Conservation (phyloP, 2,329 filamentous ascomycete species). For the Aurifilum marmelostoma region DNA sequence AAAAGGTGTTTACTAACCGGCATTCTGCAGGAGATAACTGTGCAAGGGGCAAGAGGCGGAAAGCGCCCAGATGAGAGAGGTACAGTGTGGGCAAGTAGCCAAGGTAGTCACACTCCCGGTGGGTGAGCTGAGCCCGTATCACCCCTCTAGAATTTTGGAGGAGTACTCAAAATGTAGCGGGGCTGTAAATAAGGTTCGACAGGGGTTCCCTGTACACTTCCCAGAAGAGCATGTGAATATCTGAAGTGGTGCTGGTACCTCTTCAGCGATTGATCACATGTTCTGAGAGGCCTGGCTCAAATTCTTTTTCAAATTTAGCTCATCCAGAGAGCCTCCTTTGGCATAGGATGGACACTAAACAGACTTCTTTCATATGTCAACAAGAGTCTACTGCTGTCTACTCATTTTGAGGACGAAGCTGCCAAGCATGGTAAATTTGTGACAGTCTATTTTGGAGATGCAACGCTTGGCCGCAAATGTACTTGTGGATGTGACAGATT, state of each 20-base stretch:
- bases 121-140: neutral
- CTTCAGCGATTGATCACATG: too few species aligned
- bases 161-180: neutral
- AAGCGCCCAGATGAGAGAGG: neutral
- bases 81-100: neutral
- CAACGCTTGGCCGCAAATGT: neutral
- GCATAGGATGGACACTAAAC: too few species aligned
- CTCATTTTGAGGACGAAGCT: neutral
- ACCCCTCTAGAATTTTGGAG: neutral
- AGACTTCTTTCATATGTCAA: too few species aligned
- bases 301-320: neutral
- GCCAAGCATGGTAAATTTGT: neutral
- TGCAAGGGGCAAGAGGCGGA: neutral
- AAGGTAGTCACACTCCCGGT: neutral
- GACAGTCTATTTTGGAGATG: neutral
- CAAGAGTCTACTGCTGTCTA: neutral
- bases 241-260: too few species aligned
- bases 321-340: too few species aligned
- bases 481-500: neutral
- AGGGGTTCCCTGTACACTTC: neutral
- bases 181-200: neutral
- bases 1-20: neutral
- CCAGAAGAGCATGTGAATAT: slow-evolving; percentile 5
- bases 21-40: neutral
- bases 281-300: neutral